A percentile compares a stretch with the other conserved stretches of the same genome.
These are phyloP conservation scores for Ochromonas danica DNA, from an alignment of 108 stramenopile genomes.

Conservation along the genomic window DNA sequence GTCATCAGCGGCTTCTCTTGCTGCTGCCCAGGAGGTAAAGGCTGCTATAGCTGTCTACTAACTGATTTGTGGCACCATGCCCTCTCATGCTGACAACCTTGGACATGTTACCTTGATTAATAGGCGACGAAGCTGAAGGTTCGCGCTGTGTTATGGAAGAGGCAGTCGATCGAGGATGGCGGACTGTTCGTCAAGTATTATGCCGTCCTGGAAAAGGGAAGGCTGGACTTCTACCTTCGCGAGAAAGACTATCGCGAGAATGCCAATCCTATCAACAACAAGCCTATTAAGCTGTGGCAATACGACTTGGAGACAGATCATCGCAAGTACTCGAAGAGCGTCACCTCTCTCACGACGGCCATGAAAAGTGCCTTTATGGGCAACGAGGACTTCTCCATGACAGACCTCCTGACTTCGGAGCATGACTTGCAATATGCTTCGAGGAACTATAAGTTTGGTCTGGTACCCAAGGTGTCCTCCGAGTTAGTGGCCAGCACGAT, in stretches of 20 bases:
- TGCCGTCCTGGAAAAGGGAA: slow-evolving; percentile 29
- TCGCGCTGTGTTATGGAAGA: neutral
- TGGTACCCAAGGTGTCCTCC: slow-evolving; percentile 28
- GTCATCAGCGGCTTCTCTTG: too few relatives aligned
- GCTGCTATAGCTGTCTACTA: too few relatives aligned
- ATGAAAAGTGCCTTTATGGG: neutral
- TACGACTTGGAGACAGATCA: slow-evolving; percentile 26
- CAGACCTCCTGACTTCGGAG: slow-evolving; percentile 12
- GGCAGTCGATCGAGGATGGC: slow-evolving; percentile 2
- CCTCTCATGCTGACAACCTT: too few relatives aligned
- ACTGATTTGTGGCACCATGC: too few relatives aligned
- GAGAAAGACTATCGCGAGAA: slow-evolving; percentile 29
- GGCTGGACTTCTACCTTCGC: slow-evolving; percentile 2
- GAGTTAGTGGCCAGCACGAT: neutral
- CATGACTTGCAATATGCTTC: slow-evolving; percentile 23
- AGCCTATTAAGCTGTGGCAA: slow-evolving; percentile 29
- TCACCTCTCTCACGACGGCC: slow-evolving; percentile 7
- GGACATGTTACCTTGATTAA: too few relatives aligned
- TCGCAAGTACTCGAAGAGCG: neutral
- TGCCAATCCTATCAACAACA: slow-evolving; percentile 18
- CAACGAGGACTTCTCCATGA: slow-evolving; percentile 30
- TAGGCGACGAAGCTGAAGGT: neutral
- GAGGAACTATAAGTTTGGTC: slow-evolving; percentile 26
- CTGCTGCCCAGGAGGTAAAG: too few relatives aligned
- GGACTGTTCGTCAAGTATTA: slow-evolving; percentile 22